Evolutionary conservation across 1,284 basidiomycete genomes (phyloP).

Genomic region (Trichosporon sp.): DNA sequence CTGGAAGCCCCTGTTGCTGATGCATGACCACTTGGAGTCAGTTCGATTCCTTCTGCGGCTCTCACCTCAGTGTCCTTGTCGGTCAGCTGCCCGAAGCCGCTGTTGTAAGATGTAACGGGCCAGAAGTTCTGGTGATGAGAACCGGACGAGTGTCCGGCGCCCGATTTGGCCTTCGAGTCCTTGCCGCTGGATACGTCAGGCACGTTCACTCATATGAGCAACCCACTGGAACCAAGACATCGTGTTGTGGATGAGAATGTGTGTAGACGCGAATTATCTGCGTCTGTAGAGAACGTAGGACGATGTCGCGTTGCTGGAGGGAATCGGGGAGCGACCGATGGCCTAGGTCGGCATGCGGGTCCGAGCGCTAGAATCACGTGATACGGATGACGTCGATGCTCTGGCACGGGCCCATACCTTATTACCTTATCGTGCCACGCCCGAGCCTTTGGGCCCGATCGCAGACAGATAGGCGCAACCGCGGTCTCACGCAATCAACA

Average conservation of each 20-base stretch:
- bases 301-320: not conserved
- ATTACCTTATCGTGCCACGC: too few species aligned
- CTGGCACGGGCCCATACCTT: too few species aligned
- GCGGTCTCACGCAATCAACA: too few species aligned
- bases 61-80: slow-evolving; percentile 44
- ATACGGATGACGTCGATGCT: not conserved
- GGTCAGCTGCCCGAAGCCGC: slow-evolving; percentile 37
- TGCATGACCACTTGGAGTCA: slow-evolving; percentile 61
- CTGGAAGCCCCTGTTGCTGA: slow-evolving; percentile 65
- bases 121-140: slow-evolving; percentile 57
- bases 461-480: too few species aligned
- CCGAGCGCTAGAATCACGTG: not conserved
- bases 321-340: not conserved
- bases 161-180: not conserved
- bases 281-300: not conserved
- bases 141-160: slow-evolving; percentile 35
- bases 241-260: not conserved
- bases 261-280: not conserved
- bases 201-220: too few species aligned
- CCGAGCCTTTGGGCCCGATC: too few species aligned
- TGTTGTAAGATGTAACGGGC: slow-evolving; percentile 58
- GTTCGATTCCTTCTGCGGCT: not conserved
- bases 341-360: not conserved
- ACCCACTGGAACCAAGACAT: slow-evolving; percentile 18
- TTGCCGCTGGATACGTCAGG: not conserved